Evolutionary conservation across 306 rosid genomes (phyloP), one percentile per base, ranked within the genome.

Genomic region (Rubus parviflorus): DNA sequence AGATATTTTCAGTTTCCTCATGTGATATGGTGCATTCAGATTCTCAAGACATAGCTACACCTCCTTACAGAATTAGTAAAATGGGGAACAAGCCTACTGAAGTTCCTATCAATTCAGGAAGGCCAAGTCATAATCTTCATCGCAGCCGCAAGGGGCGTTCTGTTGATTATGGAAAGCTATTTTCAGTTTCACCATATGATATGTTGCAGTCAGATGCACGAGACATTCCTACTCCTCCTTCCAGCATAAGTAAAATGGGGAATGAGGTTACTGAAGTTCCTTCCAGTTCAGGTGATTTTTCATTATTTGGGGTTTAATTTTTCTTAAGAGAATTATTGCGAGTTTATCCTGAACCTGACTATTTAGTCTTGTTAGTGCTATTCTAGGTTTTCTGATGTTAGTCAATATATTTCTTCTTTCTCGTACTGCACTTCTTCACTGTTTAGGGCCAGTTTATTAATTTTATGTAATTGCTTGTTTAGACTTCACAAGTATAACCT

Each of bases 41-140:
- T 51, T 47, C 70, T 40, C 58, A 35, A 62, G 65, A 77, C 60
- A 12, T 42, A 62, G 22, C 47, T 76, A 80, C 42, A 41, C 76
- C 83, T 71, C 77, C 77, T 76, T 41, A 77, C 41, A 52, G 84
- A 74, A 47, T 70, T 48, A n/a, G 75, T 61, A 78, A 70, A 73
- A 62, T 79, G 20, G 79, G 70, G 72, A 76, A 70, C 23, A 58
- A 76, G n/a, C 73, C 20, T 79, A 68, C 56, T 12, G 80, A 79
- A 70, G 81, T 45, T 75, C 52, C 84, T 68, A 70, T 51, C 48
- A 66, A 71, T 80, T 75, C 83, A 75, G 71, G 79, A 77, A 75
- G 80, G 75, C 25, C 38, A 5, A 73, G 87, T 52, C 64, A 52
- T 45, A 66, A 64, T 75, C 75, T 83, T 40, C 85, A 67, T 22